These are phyloP conservation scores for Vaucheria bursata DNA, from an alignment of 352 stramenopile species.

Conservation along the genomic window DNA sequence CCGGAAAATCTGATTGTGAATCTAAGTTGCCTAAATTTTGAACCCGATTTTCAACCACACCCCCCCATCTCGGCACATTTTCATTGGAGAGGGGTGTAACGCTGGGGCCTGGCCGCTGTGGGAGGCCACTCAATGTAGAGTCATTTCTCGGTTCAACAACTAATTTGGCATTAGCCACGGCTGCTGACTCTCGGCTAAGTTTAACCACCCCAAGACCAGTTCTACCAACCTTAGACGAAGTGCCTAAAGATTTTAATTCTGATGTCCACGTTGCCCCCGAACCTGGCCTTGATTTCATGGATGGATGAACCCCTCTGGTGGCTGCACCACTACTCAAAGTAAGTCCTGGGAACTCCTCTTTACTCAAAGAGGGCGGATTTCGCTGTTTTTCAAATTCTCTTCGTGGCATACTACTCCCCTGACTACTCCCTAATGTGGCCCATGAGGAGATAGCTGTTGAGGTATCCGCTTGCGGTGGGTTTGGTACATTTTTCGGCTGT, in stretches of 20 bases:
- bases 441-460: constrained; percentile 10
- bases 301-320: too few relatives aligned
- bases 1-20: neutral
- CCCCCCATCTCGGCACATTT: neutral
- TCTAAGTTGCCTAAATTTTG: too few relatives aligned
- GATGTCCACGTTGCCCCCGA: neutral
- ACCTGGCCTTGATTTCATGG: neutral
- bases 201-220: neutral
- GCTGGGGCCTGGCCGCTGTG: neutral
- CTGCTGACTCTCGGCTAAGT: neutral
- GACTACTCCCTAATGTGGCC: neutral
- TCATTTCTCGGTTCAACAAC: neutral
- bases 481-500: constrained; percentile 1
- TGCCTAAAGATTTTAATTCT: neutral
- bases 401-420: neutral
- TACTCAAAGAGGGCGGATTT: neutral
- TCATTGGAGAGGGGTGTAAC: constrained; percentile 7
- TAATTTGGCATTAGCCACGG: neutral
- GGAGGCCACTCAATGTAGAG: constrained; percentile 11
- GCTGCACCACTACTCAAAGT: neutral
- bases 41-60: too few relatives aligned
- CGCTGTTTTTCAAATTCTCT: neutral
- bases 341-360: constrained; percentile 22
- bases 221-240: neutral
- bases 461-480: neutral